Base-by-base conservation (phyloP, 208 protist genomes). In the Porcisia hertigi region DNA sequence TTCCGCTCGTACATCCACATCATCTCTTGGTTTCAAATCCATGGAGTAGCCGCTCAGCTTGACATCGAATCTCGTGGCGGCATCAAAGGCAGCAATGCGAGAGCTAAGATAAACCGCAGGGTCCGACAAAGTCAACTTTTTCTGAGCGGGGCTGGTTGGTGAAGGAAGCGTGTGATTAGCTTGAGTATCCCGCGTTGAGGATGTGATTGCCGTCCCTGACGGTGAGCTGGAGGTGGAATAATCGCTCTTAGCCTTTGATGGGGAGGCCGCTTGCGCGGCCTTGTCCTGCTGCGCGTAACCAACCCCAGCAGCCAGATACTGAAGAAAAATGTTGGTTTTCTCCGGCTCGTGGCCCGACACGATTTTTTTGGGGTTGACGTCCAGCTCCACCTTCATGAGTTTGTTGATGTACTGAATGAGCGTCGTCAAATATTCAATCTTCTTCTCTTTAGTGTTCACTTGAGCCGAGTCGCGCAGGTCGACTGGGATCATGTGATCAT, bases 251-350 rank as follows among this genome's bases (percentile, higher is more conserved):
- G 14, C 41, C 9, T 41, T 55, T n/a, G 64, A 39, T 16, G n/a
- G 39, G 0, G 23, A 60, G 34, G 59, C 43, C 12, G 69, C 69
- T 53, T 62, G 76, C 12, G 86, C 75, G 6, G 79, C 79, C 79
- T 93, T 95, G 59, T 97, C 92, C 69, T 93, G 85, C 77, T 96
- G 92, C 34, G 92, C 92, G 39, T 87, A 88, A 36, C 89, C 90
- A 0, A 95, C 91, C 34, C 90, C 93, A 3, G 86, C 82, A 0
- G 95, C 95, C 3, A 97, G 60, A 58, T 89, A 89, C 79, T 93
- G 92, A 49, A 98, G 77, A 67, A 97, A 97, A 9, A 88, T 71
- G 63, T 98, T 98, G 3, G 95, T 97, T 65, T 93, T 95, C 67
- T 97, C 95, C 20, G 91, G 86, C 64, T 98, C 94, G 41, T 85